phyloP scores from a whole-genome alignment of 2,329 filamentous ascomycete species.

The Eutypa lata region DNA sequence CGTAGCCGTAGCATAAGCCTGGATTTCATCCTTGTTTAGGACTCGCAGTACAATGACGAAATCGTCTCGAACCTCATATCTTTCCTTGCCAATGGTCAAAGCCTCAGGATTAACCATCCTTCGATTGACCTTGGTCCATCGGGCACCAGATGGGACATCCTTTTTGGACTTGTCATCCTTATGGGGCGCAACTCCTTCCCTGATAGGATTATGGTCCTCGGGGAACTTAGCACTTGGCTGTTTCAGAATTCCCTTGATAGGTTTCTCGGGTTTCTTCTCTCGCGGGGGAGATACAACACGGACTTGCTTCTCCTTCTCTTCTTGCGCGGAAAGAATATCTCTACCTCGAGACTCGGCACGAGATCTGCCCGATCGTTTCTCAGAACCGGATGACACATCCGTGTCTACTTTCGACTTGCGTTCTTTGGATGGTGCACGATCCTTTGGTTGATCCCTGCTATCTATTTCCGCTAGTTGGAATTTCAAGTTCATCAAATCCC shows the following conservation, averaged over 20 bases:
- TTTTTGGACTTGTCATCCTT: conserved; percentile 77
- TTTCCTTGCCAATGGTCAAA: conserved; percentile 79
- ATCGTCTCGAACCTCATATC: conserved; percentile 88
- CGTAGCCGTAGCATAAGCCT: conserved; percentile 79
- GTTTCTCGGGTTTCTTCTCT: conserved; percentile 61
- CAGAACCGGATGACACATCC: conserved; percentile 8
- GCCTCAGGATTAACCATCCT: conserved; percentile 87
- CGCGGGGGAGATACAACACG: conserved; percentile 72
- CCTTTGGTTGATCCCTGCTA: conserved; percentile 24
- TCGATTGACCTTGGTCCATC: conserved; percentile 91
- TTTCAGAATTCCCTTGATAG: conserved; percentile 82
- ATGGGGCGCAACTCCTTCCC: conserved; percentile 90
- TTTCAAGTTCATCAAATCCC: conserved; percentile 47
- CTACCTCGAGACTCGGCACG: conserved; percentile 39
- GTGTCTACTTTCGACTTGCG: conserved; percentile 1
- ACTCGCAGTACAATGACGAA: conserved; percentile 92
- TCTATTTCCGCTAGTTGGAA: conserved; percentile 46
- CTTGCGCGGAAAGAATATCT: conserved; percentile 26
- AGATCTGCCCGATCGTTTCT: conserved; percentile 10
- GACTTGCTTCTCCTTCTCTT: conserved; percentile 45
- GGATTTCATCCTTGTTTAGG: conserved; percentile 83
- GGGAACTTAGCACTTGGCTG: conserved; percentile 79
- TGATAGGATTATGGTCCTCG: conserved; percentile 76
- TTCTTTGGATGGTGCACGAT: conserved; percentile 9
- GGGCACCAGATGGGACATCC: conserved; percentile 72